Percentiles rank a stretch among this genome's conserved stretches.
Evolutionary conservation across 176 grass and related monocot genomes (phyloP).

Genomic region (Saccharum officinarum): DNA sequence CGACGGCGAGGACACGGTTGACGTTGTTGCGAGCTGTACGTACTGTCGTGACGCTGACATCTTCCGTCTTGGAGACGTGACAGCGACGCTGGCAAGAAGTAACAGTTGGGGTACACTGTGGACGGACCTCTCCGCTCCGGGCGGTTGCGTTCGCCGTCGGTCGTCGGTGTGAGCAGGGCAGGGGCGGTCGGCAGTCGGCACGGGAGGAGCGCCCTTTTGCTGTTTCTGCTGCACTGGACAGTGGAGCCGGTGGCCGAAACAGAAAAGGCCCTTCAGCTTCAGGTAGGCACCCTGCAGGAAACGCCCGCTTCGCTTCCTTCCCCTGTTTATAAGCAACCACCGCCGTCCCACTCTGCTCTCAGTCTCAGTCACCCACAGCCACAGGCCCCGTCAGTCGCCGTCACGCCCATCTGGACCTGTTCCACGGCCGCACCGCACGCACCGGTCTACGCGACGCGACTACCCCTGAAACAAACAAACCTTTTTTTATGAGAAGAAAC

Average conservation of each 20-base stretch:
- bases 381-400: background rate
- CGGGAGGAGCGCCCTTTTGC: background rate
- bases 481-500: background rate
- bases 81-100: background rate
- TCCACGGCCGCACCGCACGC: background rate
- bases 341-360: background rate
- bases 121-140: background rate
- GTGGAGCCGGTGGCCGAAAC: constrained; percentile 15
- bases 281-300: background rate
- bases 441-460: too few relatives aligned
- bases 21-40: background rate
- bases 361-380: background rate
- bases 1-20: background rate
- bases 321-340: constrained; percentile 48
- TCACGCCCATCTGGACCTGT: constrained; percentile 15
- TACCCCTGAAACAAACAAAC: background rate
- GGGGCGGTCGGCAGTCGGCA: background rate
- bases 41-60: background rate
- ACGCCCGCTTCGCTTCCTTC: constrained; percentile 53
- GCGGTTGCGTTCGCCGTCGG: background rate
- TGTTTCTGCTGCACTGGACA: background rate
- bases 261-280: background rate
- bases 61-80: background rate
- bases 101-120: background rate
- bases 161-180: background rate